A percentile compares a stretch with the other conserved stretches of the same genome.
These are phyloP conservation scores for Parastagonospora avenae DNA, from an alignment of 2,329 filamentous ascomycete genomes.

Conservation along the genomic window DNA sequence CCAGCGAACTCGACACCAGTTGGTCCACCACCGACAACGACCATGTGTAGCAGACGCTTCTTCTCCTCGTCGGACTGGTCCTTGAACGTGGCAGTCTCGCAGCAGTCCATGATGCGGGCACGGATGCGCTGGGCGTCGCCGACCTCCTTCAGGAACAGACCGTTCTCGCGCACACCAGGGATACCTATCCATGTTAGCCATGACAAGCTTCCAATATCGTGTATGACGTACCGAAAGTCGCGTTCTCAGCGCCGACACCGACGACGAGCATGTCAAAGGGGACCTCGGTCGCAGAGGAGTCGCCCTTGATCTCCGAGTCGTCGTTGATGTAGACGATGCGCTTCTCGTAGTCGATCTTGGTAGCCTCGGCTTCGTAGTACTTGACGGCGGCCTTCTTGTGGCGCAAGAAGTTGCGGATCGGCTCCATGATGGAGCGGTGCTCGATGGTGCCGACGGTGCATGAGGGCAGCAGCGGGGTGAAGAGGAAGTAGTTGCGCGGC, in stretches of 20 bases:
- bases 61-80: slow-evolving; percentile 87
- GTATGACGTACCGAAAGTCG: slow-evolving; percentile 78
- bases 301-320: slow-evolving; percentile 89
- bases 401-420: slow-evolving; percentile 91
- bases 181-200: slow-evolving; percentile 61
- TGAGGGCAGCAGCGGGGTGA: slow-evolving; percentile 94
- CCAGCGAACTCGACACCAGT: slow-evolving; percentile 98
- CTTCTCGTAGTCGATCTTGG: slow-evolving; percentile 90
- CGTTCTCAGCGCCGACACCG: slow-evolving; percentile 96
- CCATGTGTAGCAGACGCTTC: slow-evolving; percentile 96
- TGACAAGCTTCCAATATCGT: neutral
- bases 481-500: slow-evolving; percentile 99
- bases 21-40: slow-evolving; percentile 81
- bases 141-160: slow-evolving; percentile 98
- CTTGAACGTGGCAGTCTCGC: slow-evolving; percentile 98
- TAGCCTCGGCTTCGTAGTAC: slow-evolving; percentile 97
- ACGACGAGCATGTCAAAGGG: slow-evolving; percentile 98
- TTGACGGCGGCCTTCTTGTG: slow-evolving; percentile 93
- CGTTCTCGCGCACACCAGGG: slow-evolving; percentile 90
- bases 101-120: slow-evolving; percentile 99
- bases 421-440: slow-evolving; percentile 99
- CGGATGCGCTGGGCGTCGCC: slow-evolving; percentile 93
- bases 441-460: slow-evolving; percentile 98
- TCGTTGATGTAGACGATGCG: slow-evolving; percentile 89
- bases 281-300: slow-evolving; percentile 81